phyloP scores from a whole-genome alignment of 345 rosid species.

The Adansonia digitata region DNA sequence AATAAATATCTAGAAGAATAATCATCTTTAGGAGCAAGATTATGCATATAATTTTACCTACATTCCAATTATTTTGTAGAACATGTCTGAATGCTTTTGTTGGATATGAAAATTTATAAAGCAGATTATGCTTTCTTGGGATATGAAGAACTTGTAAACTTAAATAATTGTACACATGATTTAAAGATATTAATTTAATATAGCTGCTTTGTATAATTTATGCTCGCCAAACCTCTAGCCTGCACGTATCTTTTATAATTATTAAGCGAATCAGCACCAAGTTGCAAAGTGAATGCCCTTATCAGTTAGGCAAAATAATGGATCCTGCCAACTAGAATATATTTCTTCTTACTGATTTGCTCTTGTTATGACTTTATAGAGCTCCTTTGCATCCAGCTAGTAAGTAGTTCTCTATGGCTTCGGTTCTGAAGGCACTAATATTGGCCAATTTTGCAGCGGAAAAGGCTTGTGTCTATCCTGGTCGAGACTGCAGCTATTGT shows the following conservation, averaged over 20 bases:
- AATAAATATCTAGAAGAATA: conserved; percentile 22
- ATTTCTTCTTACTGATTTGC: neutral
- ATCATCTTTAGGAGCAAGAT: neutral
- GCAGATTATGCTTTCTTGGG: neutral
- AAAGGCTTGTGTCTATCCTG: neutral
- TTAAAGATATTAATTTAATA: neutral
- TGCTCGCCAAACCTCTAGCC: neutral
- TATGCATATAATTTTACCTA: conserved; percentile 1
- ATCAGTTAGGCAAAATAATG: conserved; percentile 15
- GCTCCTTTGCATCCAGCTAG: neutral
- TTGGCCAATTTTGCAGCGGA: neutral
- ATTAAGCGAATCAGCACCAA: conserved; percentile 4
- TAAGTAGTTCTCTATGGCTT: neutral
- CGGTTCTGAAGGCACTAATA: neutral
- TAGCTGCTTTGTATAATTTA: neutral
- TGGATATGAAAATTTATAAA: neutral
- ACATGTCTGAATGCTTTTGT: neutral
- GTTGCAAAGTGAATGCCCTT: conserved; percentile 7
- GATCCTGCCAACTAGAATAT: conserved; percentile 3
- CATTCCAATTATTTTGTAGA: neutral
- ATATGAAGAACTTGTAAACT: neutral
- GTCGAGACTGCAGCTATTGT: too few species aligned
- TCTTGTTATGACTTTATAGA: neutral
- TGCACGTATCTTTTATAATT: neutral
- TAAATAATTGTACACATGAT: neutral